Conservation (phyloP, 1,139 yeast genomes). For the Debaryomycetaceae sp. region DNA sequence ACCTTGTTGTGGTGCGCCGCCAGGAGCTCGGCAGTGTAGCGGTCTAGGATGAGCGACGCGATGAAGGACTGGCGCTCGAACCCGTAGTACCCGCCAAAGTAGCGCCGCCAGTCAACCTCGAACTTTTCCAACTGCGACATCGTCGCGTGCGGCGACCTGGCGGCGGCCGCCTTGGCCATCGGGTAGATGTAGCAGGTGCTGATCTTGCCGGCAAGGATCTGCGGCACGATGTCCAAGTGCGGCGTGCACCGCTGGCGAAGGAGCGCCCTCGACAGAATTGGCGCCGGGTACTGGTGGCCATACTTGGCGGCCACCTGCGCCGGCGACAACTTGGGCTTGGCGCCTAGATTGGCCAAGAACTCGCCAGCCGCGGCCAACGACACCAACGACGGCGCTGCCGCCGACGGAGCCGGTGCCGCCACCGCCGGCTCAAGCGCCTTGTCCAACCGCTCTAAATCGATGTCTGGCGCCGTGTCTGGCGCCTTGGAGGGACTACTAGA, state of each 20-base stretch:
- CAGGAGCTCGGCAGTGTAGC: conserved; percentile 24
- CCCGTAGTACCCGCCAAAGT: conserved; percentile 63
- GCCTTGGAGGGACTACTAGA: conserved; percentile 11
- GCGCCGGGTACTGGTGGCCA: conserved; percentile 21
- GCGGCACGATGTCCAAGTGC: conserved; percentile 30
- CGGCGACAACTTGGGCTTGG: conserved; percentile 1
- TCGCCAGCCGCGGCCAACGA: conserved; percentile 6
- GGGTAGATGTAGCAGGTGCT: conserved; percentile 45
- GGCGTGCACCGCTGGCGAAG: conserved; percentile 23
- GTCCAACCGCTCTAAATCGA: too few relatives aligned
- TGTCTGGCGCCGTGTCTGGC: conserved; percentile 1
- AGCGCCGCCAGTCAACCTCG: conserved; percentile 41
- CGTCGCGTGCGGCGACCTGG: conserved; percentile 35
- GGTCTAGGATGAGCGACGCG: conserved; percentile 31
- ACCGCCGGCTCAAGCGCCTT: too few relatives aligned
- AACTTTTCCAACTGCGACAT: conserved; percentile 47
- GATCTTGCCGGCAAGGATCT: conserved; percentile 38
- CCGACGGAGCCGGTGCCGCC: too few relatives aligned
- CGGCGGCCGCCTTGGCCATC: conserved; percentile 38
- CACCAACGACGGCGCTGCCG: conserved; percentile 2
- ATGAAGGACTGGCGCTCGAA: conserved; percentile 50
- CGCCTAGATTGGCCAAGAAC: conserved; percentile 6
- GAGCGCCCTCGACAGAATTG: conserved; percentile 20
- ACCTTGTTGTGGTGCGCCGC: conserved; percentile 32
- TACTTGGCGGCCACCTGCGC: conserved; percentile 16